Base-by-base conservation (phyloP, 495 filamentous ascomycete genomes). In the Tuber borchii region DNA sequence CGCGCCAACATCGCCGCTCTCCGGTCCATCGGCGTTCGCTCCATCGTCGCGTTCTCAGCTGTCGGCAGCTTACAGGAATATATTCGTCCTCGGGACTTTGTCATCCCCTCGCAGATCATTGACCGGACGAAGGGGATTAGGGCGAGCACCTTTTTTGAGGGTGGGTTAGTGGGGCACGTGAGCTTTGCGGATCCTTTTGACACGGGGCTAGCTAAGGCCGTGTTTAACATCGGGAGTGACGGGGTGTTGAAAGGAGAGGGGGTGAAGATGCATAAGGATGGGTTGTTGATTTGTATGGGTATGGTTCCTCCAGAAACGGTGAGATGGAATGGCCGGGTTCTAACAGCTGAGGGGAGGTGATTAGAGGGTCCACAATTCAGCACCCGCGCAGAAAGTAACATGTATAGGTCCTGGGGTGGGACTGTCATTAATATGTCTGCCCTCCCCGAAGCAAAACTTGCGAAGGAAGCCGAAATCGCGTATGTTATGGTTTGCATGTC, bases 401-500 rank as follows among this genome's bases (percentile, higher is more conserved):
- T 98, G 84, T 99, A 99, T 88, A 93, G 96, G 75, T 87, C 90
- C 71, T 96, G 93, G 91, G 93, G 93, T 83, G 93, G 93, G 70
- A 90, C 87, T 76, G 91, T 97, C 4, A 97, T 99, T 86, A 98
- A 97, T 87, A 99, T 99, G 95, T 94, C 92, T 72, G 90, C 91
- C 37, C 88, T 98, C n/a, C 95, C 95, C 39, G 95, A 99, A 86
- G 91, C 95, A 45, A 98, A 98, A 87, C 90, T 99, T 19, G 95
- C 95, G 9, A 88, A 92, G 45, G 95, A 99, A 86, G 96, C 96
- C 7, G 96, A 99, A 86, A 91, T 99, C 78, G 92, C 91, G 22
- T 97, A 97, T 83, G 93, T 95, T 86, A 95, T 97, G 89, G 95
- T 99, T 79, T 97, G 95, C 87, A 99, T 99, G 96, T 91, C 92